phyloP scores from a whole-genome alignment of 2,329 filamentous ascomycete species.

The Zarea fungicola region DNA sequence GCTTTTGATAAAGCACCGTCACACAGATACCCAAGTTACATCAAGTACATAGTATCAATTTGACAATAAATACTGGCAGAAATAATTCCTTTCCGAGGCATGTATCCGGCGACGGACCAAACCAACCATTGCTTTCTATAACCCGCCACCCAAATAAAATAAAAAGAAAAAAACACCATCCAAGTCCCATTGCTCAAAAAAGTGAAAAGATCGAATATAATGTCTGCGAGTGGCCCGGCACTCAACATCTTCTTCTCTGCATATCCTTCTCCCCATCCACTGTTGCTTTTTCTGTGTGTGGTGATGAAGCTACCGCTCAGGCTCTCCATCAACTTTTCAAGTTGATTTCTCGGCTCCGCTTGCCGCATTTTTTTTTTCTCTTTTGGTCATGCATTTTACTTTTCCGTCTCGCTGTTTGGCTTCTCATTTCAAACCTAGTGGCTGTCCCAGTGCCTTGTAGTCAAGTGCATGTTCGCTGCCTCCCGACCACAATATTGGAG shows the following conservation, averaged over 20 bases:
- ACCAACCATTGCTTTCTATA: conserved; percentile 16
- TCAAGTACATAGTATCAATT: background rate
- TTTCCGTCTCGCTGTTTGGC: background rate
- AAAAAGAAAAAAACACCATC: conserved; percentile 11
- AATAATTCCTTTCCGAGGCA: conserved; percentile 12
- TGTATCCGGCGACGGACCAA: conserved; percentile 14
- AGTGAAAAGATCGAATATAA: conserved; percentile 10
- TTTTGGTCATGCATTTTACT: too few relatives aligned
- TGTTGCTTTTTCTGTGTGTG: background rate
- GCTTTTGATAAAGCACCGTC: background rate
- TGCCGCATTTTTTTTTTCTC: too few relatives aligned
- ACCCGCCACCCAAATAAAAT: conserved; percentile 13
- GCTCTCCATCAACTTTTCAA: too few relatives aligned
- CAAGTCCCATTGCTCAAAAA: conserved; percentile 10
- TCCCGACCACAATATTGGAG: too few relatives aligned
- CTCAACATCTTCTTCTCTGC: conserved; percentile 5
- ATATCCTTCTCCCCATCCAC: background rate
- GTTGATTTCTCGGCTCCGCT: too few relatives aligned
- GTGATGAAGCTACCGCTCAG: background rate
- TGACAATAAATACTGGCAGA: too few relatives aligned
- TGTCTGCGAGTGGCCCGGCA: conserved; percentile 3
- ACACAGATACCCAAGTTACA: background rate
- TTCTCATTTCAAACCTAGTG: background rate
- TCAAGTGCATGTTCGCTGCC: background rate
- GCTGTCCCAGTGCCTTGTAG: background rate